Evolutionary conservation across 2,329 filamentous ascomycete genomes (phyloP).

Genomic region (Penicillium sp.): DNA sequence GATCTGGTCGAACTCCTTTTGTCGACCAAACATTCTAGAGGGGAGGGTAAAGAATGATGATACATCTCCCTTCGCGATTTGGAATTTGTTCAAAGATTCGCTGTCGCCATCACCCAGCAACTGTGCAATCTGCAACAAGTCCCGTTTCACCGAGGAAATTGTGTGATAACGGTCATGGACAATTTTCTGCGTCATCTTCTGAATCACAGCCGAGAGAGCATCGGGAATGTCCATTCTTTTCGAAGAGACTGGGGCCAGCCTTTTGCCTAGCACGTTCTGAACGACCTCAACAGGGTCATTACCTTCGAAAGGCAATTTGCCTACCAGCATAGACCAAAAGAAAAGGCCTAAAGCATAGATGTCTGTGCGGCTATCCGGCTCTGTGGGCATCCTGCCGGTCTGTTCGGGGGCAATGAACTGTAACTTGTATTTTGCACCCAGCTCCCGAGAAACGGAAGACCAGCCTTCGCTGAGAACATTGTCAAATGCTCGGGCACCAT

Average conservation of each 20-base stretch:
- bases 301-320: constrained; percentile 74
- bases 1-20: constrained; percentile 65
- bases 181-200: constrained; percentile 87
- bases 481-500: constrained; percentile 81
- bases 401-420: constrained; percentile 92
- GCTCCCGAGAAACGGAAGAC: constrained; percentile 74
- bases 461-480: constrained; percentile 86
- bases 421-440: constrained; percentile 82
- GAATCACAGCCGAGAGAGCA: constrained; percentile 73
- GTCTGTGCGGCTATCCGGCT: constrained; percentile 87
- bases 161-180: constrained; percentile 87
- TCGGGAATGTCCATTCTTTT: constrained; percentile 80
- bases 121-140: constrained; percentile 68
- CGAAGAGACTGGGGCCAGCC: constrained; percentile 70
- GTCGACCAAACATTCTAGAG: constrained; percentile 71
- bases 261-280: constrained; percentile 76
- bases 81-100: constrained; percentile 65
- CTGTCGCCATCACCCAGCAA: constrained; percentile 71
- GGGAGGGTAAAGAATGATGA: constrained; percentile 91
- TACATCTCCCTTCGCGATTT: constrained; percentile 76
- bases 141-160: constrained; percentile 76
- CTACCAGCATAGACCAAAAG: constrained; percentile 80
- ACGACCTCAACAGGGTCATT: constrained; percentile 82
- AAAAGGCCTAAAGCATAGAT: constrained; percentile 88
- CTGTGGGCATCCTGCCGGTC: constrained; percentile 85